Percentiles rank a stretch among this genome's conserved stretches.
These are phyloP conservation scores for Viola odorata DNA, from an alignment of 345 rosid species.

Conservation along the genomic window DNA sequence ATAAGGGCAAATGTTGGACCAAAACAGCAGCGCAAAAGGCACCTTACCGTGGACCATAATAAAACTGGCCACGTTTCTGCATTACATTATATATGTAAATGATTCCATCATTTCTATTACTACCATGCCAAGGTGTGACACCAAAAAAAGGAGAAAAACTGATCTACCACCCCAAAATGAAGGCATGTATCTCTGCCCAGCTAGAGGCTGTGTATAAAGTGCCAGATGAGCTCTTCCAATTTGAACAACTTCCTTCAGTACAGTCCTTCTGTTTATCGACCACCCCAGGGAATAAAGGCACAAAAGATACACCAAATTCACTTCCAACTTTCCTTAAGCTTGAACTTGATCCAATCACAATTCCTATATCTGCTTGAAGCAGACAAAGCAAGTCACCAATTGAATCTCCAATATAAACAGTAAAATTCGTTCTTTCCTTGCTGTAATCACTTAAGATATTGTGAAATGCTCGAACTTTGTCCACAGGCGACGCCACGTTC, in stretches of 20 bases:
- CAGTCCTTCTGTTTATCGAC: slow-evolving; percentile 66
- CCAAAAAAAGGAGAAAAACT: too few relatives aligned
- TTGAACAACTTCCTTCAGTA: slow-evolving; percentile 35
- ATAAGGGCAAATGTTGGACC: too few relatives aligned
- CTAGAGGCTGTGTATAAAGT: slow-evolving; percentile 77
- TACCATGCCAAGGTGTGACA: too few relatives aligned
- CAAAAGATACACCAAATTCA: slow-evolving; percentile 77
- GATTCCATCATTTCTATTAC: too few relatives aligned
- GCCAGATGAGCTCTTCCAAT: slow-evolving; percentile 72
- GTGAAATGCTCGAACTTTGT: slow-evolving; percentile 63
- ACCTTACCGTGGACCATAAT: too few relatives aligned
- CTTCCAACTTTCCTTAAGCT: slow-evolving; percentile 78
- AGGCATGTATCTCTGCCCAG: slow-evolving; percentile 95
- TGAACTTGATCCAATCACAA: slow-evolving; percentile 73
- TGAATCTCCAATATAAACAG: slow-evolving; percentile 84
- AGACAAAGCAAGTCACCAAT: slow-evolving; percentile 92
- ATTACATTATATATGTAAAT: too few relatives aligned
- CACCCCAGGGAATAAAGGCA: slow-evolving; percentile 62
- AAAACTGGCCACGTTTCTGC: too few relatives aligned
- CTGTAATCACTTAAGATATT: slow-evolving; percentile 33
- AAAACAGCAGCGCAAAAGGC: too few relatives aligned
- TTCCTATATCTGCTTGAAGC: slow-evolving; percentile 87
- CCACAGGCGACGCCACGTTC: slow-evolving; percentile 66
- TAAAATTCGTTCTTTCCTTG: slow-evolving; percentile 39
- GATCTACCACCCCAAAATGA: slow-evolving; percentile 69